These are phyloP conservation scores for Colletotrichum gloeosporioides DNA, from an alignment of 2,329 filamentous ascomycete species.

Conservation along the genomic window DNA sequence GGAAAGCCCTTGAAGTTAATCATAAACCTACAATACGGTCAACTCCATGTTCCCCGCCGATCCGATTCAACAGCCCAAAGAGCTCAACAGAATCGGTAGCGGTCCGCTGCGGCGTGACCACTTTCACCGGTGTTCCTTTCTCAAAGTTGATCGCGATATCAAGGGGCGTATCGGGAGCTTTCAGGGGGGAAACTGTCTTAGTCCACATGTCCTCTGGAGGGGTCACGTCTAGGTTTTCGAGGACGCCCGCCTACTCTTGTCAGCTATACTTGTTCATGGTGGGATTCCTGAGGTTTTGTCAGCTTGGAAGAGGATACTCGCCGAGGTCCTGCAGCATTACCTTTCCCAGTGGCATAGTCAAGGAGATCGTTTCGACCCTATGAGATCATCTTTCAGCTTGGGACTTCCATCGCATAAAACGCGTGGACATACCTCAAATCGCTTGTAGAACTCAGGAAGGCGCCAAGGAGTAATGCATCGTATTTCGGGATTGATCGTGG, in stretches of 20 bases:
- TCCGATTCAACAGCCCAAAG: conserved; percentile 68
- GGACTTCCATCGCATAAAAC: rapidly evolving
- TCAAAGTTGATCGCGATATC: conserved; percentile 71
- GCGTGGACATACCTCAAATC: conserved; percentile 49
- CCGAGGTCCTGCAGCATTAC: rapidly evolving
- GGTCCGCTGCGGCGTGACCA: conserved; percentile 57
- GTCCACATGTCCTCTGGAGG: conserved; percentile 77
- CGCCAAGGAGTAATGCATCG: conserved; percentile 80
- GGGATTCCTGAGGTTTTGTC: conserved; percentile 49
- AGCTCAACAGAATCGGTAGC: conserved; percentile 69
- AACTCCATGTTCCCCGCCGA: conserved; percentile 69
- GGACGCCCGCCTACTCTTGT: conserved; percentile 50
- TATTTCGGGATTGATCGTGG: conserved; percentile 41
- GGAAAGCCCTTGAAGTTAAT: rapidly evolving
- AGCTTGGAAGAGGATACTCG: background rate
- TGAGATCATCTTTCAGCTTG: rapidly evolving
- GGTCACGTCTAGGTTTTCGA: conserved; percentile 63
- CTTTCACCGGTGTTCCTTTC: conserved; percentile 71
- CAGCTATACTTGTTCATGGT: background rate
- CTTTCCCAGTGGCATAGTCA: conserved; percentile 70
- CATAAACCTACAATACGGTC: conserved; percentile 66
- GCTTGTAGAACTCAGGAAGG: conserved; percentile 71
- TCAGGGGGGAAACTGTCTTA: conserved; percentile 55
- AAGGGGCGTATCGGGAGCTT: conserved; percentile 68
- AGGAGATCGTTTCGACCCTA: conserved; percentile 74